Base-by-base conservation (phyloP, 805 yeast genomes). In the Yarrowia sp. region DNA sequence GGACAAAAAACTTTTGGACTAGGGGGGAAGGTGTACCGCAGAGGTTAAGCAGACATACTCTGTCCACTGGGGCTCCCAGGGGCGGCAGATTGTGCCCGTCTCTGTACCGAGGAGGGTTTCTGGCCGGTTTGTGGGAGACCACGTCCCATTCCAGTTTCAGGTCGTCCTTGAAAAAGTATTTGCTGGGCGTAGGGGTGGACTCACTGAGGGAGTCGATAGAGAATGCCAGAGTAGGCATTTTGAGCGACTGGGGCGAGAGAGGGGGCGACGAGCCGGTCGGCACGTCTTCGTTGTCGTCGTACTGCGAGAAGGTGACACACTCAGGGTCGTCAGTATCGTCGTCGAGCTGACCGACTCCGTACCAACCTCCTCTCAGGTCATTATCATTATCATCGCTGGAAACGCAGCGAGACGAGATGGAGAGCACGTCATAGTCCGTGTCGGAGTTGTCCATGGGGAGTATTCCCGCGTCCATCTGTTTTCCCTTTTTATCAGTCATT, bases 151-250 rank as follows among this genome's bases (percentile, higher is more conserved):
- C 61, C 4, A 54, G 46, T 14, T 54, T 54, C 12, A 26, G 35
- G 46, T 54, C 61, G 46, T 54, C 61, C 36, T 54, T 54, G 46
- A 54, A 54, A 46, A 54, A 54, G 61, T 54, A 54, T 46, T 54
- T 54, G 61, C 61, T 54, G 2, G 61, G 61, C 1, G 61, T 54
- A 4, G 61, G 61, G 1, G 61, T 54, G 19, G 61, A 54, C 61
- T 54, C 61, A 12, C 61, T 54, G 36, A 54, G 44, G 12, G 46
- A 54, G 46, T 54, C 61, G 41, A 51, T 33, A 4, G 61, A 54
- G 26, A 54, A 54, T 11, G 61, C 61, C 17, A 54, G 26, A 5
- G 61, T 54, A 5, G 61, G 61, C 61, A 54, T 54, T 28, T 54
- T 54, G 26, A 54, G 61, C 2, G 46, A 33, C 46, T 54, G 61